These are phyloP conservation scores for Solanum sitiens DNA, from an alignment of 257 asterid species.

Conservation along the genomic window DNA sequence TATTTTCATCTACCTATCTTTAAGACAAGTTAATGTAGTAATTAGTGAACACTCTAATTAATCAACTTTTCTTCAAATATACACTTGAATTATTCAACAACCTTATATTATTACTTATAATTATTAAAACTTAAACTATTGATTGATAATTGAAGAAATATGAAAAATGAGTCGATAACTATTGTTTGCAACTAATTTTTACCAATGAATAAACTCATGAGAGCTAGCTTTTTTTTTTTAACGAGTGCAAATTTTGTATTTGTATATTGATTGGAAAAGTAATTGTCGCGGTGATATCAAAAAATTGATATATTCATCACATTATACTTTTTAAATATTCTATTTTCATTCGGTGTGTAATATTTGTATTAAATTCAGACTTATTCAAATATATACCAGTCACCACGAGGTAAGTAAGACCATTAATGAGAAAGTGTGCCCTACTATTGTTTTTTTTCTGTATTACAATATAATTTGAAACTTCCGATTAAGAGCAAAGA, in stretches of 20 bases:
- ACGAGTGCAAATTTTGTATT: too few species aligned
- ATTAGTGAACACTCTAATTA: neutral
- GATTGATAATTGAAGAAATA: neutral
- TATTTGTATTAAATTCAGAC: neutral
- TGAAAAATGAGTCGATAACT: neutral
- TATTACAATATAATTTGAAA: accelerated
- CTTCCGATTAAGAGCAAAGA: neutral
- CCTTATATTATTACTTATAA: neutral
- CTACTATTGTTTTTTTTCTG: neutral
- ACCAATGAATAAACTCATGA: too few species aligned
- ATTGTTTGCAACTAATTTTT: too few species aligned
- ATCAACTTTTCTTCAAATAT: neutral
- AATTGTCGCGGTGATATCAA: accelerated
- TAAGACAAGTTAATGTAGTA: neutral
- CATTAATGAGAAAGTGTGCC: neutral
- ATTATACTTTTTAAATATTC: neutral
- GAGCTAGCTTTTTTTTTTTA: too few species aligned
- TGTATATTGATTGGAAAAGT: too few species aligned
- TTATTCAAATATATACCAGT: neutral
- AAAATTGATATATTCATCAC: neutral
- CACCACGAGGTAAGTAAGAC: neutral
- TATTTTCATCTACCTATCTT: neutral
- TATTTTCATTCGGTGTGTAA: accelerated
- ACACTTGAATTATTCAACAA: neutral
- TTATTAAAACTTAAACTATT: neutral